phyloP scores from a whole-genome alignment of 2,329 filamentous ascomycete genomes.

The Rutstroemia sp. region DNA sequence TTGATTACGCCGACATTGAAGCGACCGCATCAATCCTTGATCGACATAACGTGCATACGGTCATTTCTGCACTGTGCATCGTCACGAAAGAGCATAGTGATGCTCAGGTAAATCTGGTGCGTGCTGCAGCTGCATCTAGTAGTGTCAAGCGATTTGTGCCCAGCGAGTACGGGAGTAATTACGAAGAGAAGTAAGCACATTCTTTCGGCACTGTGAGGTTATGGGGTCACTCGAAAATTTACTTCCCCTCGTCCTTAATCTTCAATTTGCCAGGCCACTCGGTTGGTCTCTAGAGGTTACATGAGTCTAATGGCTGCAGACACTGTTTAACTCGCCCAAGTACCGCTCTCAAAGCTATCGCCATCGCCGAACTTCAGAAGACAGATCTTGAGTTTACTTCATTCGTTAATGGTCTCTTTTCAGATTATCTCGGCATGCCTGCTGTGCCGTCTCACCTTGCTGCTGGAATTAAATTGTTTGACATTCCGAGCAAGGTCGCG shows the following conservation, averaged over 20 bases:
- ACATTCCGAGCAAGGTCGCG: conserved; percentile 18
- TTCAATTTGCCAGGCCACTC: too few species aligned
- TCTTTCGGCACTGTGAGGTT: not conserved
- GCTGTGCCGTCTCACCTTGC: conserved; percentile 17
- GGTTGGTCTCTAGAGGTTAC: too few species aligned
- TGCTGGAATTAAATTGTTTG: conserved; percentile 16
- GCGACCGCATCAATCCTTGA: conserved; percentile 7
- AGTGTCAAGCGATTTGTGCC: conserved; percentile 32
- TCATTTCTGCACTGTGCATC: conserved; percentile 32
- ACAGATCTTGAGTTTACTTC: conserved; percentile 19
- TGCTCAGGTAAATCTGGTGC: conserved; percentile 30
- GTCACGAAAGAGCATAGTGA: conserved; percentile 27
- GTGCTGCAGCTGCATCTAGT: conserved; percentile 27
- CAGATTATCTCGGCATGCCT: conserved; percentile 19
- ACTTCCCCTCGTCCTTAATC: too few species aligned
- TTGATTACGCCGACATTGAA: not conserved
- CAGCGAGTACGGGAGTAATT: conserved; percentile 34
- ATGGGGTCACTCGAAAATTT: too few species aligned
- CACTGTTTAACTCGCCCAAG: not conserved
- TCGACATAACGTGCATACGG: conserved; percentile 20
- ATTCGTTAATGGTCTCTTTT: conserved; percentile 18
- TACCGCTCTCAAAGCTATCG: conserved; percentile 1
- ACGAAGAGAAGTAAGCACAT: conserved; percentile 19
- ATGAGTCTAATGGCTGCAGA: not conserved
- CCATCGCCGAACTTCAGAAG: conserved; percentile 6